A percentile compares a stretch with the other conserved stretches of the same genome.
These are phyloP conservation scores for Exserohilum rostratum DNA, from an alignment of 2,329 filamentous ascomycete genomes.

Conservation along the genomic window DNA sequence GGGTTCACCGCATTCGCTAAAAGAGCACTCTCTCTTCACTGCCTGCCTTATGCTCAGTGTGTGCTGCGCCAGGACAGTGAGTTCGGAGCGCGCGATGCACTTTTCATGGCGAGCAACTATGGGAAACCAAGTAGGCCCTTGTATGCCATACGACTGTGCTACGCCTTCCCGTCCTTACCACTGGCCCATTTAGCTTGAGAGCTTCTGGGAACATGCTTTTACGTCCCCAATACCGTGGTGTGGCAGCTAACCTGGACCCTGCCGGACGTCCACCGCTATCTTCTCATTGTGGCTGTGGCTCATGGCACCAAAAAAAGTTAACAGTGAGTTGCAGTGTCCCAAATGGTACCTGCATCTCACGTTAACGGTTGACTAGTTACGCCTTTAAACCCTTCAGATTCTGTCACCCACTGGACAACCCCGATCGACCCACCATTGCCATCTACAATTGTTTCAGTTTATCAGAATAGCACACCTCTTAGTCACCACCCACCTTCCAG, in stretches of 20 bases:
- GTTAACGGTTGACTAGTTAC: conserved; percentile 6
- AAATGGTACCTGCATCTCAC: conserved; percentile 20
- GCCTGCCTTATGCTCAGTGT: conserved; percentile 3
- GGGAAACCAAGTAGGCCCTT: background rate
- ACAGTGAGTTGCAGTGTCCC: conserved; percentile 1
- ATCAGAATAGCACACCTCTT: background rate
- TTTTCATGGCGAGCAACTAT: background rate
- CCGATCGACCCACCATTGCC: conserved; percentile 8
- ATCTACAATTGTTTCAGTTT: background rate
- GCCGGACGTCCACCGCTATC: conserved; percentile 3
- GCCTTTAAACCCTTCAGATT: background rate
- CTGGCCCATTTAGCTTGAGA: conserved; percentile 10
- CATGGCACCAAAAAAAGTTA: conserved; percentile 11
- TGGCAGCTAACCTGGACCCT: conserved; percentile 1
- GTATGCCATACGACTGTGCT: background rate
- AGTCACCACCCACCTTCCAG: background rate
- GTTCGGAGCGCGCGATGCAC: conserved; percentile 14
- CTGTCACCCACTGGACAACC: background rate
- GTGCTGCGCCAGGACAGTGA: conserved; percentile 6
- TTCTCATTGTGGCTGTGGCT: conserved; percentile 17
- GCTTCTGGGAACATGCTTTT: conserved; percentile 1
- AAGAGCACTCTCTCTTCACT: conserved; percentile 6
- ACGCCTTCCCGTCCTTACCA: conserved; percentile 6
- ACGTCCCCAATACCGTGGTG: background rate
- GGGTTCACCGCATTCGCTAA: conserved; percentile 6